Conservation (phyloP, 768 basidiomycete species). For the Tulasnella sp. region DNA sequence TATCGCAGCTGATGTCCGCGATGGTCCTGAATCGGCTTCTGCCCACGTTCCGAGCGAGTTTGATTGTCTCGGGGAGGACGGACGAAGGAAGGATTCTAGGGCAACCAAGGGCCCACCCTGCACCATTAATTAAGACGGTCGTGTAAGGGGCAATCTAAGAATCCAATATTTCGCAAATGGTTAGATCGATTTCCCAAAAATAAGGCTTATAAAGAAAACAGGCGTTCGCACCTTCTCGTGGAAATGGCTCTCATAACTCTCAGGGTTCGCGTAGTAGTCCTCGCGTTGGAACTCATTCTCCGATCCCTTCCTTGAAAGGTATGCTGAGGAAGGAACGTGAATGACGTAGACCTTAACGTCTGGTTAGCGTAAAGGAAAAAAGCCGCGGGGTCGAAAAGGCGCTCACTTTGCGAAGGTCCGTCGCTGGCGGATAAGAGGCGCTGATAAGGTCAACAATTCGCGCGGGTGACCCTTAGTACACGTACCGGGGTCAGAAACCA, state of each 20-base stretch:
- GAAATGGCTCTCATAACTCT: constrained; percentile 63
- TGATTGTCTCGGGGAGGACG: constrained; percentile 52
- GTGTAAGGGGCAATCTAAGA: constrained; percentile 76
- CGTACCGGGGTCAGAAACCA: constrained; percentile 55
- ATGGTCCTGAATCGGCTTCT: constrained; percentile 57
- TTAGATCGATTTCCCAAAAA: background rate
- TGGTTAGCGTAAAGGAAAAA: background rate
- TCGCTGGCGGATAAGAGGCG: constrained; percentile 40
- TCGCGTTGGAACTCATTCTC: constrained; percentile 50
- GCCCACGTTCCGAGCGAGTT: constrained; percentile 48
- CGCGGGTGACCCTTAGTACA: background rate
- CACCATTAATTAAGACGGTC: constrained; percentile 79
- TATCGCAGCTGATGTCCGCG: constrained; percentile 86
- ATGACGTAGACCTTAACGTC: constrained; percentile 65
- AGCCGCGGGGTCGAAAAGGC: background rate
- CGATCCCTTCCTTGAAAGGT: constrained; percentile 59
- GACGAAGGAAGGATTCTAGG: constrained; percentile 73
- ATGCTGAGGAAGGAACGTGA: constrained; percentile 56
- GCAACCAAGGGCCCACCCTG: constrained; percentile 74
- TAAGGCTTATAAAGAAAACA: no score
- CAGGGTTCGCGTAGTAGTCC: constrained; percentile 71
- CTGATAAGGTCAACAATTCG: background rate
- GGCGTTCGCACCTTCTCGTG: constrained; percentile 50
- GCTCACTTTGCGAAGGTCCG: constrained; percentile 54
- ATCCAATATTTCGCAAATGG: background rate